Percentiles rank a stretch among this genome's conserved stretches.
phyloP scores from a whole-genome alignment of 140 eudicot species.

The Bidens hawaiensis region DNA sequence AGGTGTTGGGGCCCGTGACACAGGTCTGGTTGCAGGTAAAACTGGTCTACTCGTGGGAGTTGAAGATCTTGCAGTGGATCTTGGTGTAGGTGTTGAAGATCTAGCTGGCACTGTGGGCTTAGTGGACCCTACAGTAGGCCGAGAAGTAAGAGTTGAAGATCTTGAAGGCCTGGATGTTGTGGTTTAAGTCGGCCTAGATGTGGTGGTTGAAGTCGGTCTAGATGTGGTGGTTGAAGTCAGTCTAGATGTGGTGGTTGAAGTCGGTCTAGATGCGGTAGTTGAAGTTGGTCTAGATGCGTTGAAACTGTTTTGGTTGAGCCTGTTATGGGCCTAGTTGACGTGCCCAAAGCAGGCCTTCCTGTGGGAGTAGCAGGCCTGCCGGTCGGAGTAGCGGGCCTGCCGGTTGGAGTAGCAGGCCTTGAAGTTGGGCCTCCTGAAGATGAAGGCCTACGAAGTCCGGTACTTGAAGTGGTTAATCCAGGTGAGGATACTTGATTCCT shows the following conservation, averaged over 20 bases:
- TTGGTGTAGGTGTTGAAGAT: slow-evolving; percentile 70
- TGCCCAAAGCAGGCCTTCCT: slow-evolving; percentile 37
- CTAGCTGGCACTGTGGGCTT: slow-evolving; percentile 45
- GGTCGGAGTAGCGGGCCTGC: slow-evolving; percentile 39
- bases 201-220: slow-evolving; percentile 21
- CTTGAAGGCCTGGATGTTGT: slow-evolving; percentile 42
- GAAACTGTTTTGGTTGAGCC: slow-evolving; percentile 20
- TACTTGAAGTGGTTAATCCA: slow-evolving; percentile 41
- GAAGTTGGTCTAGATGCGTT: too few species aligned
- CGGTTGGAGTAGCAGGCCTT: slow-evolving; percentile 53
- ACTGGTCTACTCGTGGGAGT: slow-evolving; percentile 55
- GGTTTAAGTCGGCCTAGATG: slow-evolving; percentile 37
- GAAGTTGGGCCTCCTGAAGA: slow-evolving; percentile 77
- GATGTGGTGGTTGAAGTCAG: slow-evolving; percentile 27
- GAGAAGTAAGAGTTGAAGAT: slow-evolving; percentile 57
- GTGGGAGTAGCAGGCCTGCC: too few species aligned
- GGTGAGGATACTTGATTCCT: slow-evolving; percentile 58
- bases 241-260: slow-evolving; percentile 33
- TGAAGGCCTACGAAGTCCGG: slow-evolving; percentile 71
- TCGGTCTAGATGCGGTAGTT: slow-evolving; percentile 32
- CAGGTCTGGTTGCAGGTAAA: slow-evolving; percentile 42
- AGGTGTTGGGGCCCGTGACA: slow-evolving; percentile 70
- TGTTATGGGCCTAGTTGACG: slow-evolving; percentile 35
- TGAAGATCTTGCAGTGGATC: slow-evolving; percentile 54
- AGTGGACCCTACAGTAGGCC: slow-evolving; percentile 34